These are phyloP conservation scores for Gossypium lobatum DNA, from an alignment of 441 rosid species.

Conservation along the genomic window DNA sequence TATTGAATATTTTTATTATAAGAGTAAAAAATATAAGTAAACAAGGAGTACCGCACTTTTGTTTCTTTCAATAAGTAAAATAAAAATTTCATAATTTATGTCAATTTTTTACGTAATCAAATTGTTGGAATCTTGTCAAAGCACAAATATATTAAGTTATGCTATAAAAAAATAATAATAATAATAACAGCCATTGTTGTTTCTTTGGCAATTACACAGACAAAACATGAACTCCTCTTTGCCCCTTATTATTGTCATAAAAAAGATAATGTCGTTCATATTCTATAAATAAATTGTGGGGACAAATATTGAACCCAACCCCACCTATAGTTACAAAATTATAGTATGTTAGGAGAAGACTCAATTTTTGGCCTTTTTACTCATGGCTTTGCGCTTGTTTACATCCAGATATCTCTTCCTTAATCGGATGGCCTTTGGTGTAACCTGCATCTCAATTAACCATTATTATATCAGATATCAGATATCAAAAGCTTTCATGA, in stretches of 20 bases:
- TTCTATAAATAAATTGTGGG: neutral
- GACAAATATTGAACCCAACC: neutral
- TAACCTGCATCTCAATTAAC: slow-evolving; percentile 44
- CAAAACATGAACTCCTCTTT: neutral
- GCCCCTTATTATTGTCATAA: neutral
- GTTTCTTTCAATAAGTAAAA: too few relatives aligned
- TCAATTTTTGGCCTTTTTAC: slow-evolving; percentile 68
- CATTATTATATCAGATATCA: neutral
- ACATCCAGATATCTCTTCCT: slow-evolving; percentile 86
- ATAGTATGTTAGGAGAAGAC: neutral
- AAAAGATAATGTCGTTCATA: neutral
- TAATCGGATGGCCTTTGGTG: slow-evolving; percentile 79
- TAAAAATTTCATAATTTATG: too few relatives aligned
- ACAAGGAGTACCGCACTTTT: too few relatives aligned
- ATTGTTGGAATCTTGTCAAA: neutral
- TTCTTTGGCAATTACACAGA: neutral
- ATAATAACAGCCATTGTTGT: neutral
- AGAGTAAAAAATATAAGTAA: too few relatives aligned
- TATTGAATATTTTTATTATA: too few relatives aligned
- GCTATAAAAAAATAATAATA: neutral
- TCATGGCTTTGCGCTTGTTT: slow-evolving; percentile 80
- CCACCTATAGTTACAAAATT: slow-evolving; percentile 3
- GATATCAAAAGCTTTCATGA: neutral
- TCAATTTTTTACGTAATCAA: too few relatives aligned
- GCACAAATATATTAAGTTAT: neutral